These are phyloP conservation scores for Cylindrotheca fusiformis DNA, from an alignment of 108 stramenopile species.

Conservation along the genomic window DNA sequence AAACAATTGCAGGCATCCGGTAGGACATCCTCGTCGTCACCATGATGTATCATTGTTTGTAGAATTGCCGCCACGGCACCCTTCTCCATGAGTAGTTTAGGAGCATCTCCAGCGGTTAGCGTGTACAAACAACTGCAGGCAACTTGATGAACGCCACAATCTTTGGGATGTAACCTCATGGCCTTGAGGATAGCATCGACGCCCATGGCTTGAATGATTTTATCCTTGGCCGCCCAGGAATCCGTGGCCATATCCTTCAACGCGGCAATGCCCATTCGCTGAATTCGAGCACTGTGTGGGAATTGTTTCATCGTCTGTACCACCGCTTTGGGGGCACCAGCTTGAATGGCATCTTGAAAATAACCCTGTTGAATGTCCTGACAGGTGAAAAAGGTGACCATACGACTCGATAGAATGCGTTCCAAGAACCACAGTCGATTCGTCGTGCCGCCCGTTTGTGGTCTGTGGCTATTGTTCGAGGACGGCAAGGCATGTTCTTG, in stretches of 20 bases:
- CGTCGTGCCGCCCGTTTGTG: too few relatives aligned
- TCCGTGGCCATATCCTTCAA: constrained; percentile 16
- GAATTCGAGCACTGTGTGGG: constrained; percentile 17
- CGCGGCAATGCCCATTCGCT: constrained; percentile 14
- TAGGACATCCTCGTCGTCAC: constrained; percentile 19
- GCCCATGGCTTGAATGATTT: constrained; percentile 1
- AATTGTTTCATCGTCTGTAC: constrained; percentile 24
- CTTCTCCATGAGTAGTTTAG: constrained; percentile 4
- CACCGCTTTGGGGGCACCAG: background rate
- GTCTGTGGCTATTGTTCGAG: too few relatives aligned
- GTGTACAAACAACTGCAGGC: constrained; percentile 16
- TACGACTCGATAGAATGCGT: constrained; percentile 9
- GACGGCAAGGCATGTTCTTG: too few relatives aligned
- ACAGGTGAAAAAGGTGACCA: constrained; percentile 12
- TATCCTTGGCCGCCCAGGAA: constrained; percentile 10
- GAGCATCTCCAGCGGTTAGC: constrained; percentile 10
- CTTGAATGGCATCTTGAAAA: constrained; percentile 1
- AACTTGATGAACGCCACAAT: constrained; percentile 6
- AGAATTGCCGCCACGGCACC: constrained; percentile 13
- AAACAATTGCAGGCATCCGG: constrained; percentile 12
- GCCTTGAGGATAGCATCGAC: constrained; percentile 19
- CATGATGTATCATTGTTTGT: constrained; percentile 10
- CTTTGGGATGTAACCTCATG: constrained; percentile 15
- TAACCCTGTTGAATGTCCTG: background rate
- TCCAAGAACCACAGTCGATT: constrained; percentile 8